Percentiles rank a stretch among this genome's conserved stretches.
phyloP scores from a whole-genome alignment of 1,284 basidiomycete species.

The Austroboletus niveus region DNA sequence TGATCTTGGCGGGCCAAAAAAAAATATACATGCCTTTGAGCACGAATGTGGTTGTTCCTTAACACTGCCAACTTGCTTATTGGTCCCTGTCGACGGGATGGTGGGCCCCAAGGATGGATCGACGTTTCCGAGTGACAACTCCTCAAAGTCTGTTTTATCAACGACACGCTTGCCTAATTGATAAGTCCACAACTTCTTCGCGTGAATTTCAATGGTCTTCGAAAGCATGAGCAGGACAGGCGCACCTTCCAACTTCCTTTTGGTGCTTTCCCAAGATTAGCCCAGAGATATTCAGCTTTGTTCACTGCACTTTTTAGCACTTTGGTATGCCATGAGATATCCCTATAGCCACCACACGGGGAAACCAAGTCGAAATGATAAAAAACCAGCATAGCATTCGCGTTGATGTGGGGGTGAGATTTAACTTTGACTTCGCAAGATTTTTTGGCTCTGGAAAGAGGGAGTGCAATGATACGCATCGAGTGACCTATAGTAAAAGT shows the following conservation, averaged over 20 bases:
- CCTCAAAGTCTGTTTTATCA: constrained; percentile 74
- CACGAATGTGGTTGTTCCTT: background rate
- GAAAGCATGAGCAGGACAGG: background rate
- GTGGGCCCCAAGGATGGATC: constrained; percentile 66
- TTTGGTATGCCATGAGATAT: constrained; percentile 13
- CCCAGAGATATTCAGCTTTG: constrained; percentile 59
- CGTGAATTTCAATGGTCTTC: constrained; percentile 1
- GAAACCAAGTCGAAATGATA: constrained; percentile 44
- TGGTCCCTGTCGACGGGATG: constrained; percentile 22
- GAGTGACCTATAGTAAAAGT: constrained; percentile 21
- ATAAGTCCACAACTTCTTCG: constrained; percentile 52
- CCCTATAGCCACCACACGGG: constrained; percentile 3
- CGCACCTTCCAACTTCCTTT: constrained; percentile 68
- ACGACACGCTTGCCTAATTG: constrained; percentile 62
- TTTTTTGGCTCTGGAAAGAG: constrained; percentile 32
- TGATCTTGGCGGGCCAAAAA: background rate
- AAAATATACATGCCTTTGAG: constrained; percentile 6
- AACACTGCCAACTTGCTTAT: constrained; percentile 18
- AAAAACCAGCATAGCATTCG: constrained; percentile 36
- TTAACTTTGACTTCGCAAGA: constrained; percentile 12
- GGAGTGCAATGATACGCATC: constrained; percentile 49
- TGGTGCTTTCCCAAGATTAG: constrained; percentile 59
- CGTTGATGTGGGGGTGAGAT: constrained; percentile 14
- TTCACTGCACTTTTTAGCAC: constrained; percentile 42
- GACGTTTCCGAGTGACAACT: constrained; percentile 65